Conservation (phyloP, 768 basidiomycete genomes). For the Tulasnella calospora region DNA sequence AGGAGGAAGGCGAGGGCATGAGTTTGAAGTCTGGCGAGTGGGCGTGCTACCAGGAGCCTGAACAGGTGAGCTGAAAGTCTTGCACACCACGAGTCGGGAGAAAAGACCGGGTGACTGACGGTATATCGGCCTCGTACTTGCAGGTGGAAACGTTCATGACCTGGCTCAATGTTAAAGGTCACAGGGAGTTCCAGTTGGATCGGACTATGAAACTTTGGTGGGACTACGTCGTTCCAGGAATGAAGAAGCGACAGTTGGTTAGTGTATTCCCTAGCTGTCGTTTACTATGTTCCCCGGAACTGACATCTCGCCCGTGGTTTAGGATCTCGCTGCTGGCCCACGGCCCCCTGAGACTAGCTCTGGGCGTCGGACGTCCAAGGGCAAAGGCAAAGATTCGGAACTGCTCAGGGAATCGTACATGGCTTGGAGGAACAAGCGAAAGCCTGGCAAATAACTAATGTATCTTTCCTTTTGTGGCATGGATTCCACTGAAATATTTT, state of each 20-base stretch:
- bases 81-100: neutral
- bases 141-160: conserved; percentile 77
- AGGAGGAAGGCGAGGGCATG: conserved; percentile 69
- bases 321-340: conserved; percentile 16
- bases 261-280: conserved; percentile 34
- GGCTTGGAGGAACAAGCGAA: conserved; percentile 77
- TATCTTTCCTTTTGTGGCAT: neutral
- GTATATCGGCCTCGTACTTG: conserved; percentile 26
- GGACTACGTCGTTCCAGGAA: conserved; percentile 72
- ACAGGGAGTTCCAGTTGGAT: conserved; percentile 78
- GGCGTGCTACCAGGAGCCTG: conserved; percentile 82
- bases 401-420: conserved; percentile 72
- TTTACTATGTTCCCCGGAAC: neutral
- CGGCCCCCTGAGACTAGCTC: conserved; percentile 13
- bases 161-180: conserved; percentile 91
- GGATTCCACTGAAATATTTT: no score
- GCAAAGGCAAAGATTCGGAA: conserved; percentile 48
- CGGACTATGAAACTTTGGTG: conserved; percentile 76
- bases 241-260: conserved; percentile 70
- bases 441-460: neutral
- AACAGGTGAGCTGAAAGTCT: conserved; percentile 62
- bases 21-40: conserved; percentile 74
- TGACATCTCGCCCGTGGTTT: neutral
- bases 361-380: conserved; percentile 63
- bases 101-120: conserved; percentile 12